phyloP scores from a whole-genome alignment of 2,329 filamentous ascomycete species.

The Trichoderma koningii region DNA sequence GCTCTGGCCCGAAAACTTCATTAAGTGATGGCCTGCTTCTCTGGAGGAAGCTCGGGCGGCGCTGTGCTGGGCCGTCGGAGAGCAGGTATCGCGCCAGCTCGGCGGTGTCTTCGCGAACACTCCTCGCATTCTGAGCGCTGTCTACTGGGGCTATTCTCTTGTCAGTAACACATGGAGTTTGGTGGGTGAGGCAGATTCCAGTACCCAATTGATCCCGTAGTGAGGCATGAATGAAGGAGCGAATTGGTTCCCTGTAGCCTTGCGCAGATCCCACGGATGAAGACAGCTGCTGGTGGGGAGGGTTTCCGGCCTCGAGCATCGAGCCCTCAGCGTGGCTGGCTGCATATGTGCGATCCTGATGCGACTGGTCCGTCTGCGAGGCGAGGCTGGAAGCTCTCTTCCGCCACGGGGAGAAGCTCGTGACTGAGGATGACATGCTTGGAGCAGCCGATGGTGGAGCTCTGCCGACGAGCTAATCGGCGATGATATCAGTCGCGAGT shows the following conservation, averaged over 20 bases:
- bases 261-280: slow-evolving; percentile 43
- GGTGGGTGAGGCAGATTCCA: slow-evolving; percentile 31
- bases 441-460: slow-evolving; percentile 22
- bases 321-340: slow-evolving; percentile 32
- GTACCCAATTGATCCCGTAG: slow-evolving; percentile 61
- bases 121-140: slow-evolving; percentile 72
- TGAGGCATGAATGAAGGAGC: slow-evolving; percentile 71
- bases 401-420: slow-evolving; percentile 53
- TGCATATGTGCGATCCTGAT: slow-evolving; percentile 35
- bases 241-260: slow-evolving; percentile 63
- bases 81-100: slow-evolving; percentile 83
- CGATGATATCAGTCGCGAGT: slow-evolving; percentile 31
- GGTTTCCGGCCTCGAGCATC: slow-evolving; percentile 29
- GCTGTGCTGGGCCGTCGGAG: slow-evolving; percentile 57
- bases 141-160: slow-evolving; percentile 56
- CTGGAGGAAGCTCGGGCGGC: slow-evolving; percentile 51
- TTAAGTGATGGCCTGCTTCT: slow-evolving; percentile 38
- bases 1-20: slow-evolving; percentile 35
- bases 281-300: slow-evolving; percentile 40
- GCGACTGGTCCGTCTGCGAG: slow-evolving; percentile 37
- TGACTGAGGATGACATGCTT: slow-evolving; percentile 50
- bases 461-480: slow-evolving; percentile 24
- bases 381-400: slow-evolving; percentile 45
- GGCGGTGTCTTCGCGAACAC: slow-evolving; percentile 82
- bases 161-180: slow-evolving; percentile 22